These are phyloP conservation scores for Epichloe scottii DNA, from an alignment of 2,329 filamentous ascomycete genomes.

Conservation along the genomic window DNA sequence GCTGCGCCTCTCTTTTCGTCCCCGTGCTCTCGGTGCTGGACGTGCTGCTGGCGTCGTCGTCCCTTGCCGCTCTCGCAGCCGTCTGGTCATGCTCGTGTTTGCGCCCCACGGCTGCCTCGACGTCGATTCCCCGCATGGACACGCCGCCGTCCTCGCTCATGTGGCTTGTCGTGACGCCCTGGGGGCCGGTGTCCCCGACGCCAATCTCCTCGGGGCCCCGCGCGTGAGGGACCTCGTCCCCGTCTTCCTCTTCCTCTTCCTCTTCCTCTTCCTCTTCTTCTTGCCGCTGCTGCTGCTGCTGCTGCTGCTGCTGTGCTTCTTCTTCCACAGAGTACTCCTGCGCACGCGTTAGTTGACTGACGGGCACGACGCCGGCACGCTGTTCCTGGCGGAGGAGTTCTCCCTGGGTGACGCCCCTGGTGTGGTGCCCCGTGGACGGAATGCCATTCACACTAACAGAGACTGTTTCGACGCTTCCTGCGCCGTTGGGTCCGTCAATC, in stretches of 20 bases:
- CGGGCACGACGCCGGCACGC: conserved; percentile 64
- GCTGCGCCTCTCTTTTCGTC: conserved; percentile 45
- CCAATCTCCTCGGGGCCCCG: conserved; percentile 77
- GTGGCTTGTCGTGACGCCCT: conserved; percentile 31
- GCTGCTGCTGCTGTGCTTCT: not conserved
- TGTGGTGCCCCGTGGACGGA: conserved; percentile 34
- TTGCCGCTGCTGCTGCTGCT: not conserved
- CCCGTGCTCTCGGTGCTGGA: conserved; percentile 21
- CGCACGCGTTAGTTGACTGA: conserved; percentile 42
- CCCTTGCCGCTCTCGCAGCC: conserved; percentile 10
- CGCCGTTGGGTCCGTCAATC: conserved; percentile 68
- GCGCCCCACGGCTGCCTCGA: conserved; percentile 49
- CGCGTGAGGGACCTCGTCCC: conserved; percentile 62
- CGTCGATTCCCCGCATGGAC: conserved; percentile 43
- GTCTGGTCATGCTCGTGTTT: conserved; percentile 23
- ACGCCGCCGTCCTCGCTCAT: conserved; percentile 27
- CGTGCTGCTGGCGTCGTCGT: conserved; percentile 13
- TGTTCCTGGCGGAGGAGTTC: conserved; percentile 81
- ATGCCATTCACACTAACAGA: conserved; percentile 63
- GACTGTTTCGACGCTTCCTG: conserved; percentile 70
- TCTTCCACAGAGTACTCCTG: conserved; percentile 16
- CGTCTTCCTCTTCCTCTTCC: conserved; percentile 45
- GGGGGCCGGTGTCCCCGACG: conserved; percentile 74
- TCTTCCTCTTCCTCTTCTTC: conserved; percentile 12
- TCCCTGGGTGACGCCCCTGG: conserved; percentile 61